Evolutionary conservation across 2,329 filamentous ascomycete genomes (phyloP).

Genomic region (Aspergillus ruber): DNA sequence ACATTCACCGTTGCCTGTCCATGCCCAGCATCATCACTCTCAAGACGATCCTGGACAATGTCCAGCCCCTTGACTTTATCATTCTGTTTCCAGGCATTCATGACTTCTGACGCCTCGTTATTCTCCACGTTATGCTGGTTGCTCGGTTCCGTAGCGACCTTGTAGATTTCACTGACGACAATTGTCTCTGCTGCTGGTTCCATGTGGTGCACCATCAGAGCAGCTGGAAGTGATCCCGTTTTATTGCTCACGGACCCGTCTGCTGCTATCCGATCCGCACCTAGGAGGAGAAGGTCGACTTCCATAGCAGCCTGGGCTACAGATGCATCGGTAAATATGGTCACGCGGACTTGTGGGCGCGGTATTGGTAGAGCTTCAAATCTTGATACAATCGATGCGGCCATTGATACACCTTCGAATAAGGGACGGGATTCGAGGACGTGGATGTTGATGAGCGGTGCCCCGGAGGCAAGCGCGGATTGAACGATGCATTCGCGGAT

Average conservation of each 20-base stretch:
- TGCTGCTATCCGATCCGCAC: background rate
- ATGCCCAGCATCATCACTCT: background rate
- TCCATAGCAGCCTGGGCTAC: background rate
- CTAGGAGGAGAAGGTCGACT: background rate
- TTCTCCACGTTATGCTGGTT: background rate
- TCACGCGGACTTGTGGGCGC: background rate
- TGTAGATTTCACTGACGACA: background rate
- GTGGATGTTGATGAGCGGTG: background rate
- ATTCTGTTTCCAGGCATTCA: background rate
- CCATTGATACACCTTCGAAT: background rate
- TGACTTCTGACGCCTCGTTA: background rate
- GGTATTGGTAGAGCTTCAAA: background rate
- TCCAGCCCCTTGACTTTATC: background rate
- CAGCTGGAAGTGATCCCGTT: background rate
- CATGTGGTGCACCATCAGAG: background rate
- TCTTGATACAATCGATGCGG: background rate
- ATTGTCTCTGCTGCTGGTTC: background rate
- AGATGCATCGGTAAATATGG: background rate
- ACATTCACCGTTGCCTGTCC: background rate
- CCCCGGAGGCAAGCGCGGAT: background rate
- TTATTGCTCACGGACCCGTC: background rate
- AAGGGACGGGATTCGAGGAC: background rate
- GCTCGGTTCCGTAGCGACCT: background rate
- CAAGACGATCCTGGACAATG: background rate
- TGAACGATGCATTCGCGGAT: background rate